Percentiles rank a stretch among this genome's conserved stretches.
These are phyloP conservation scores for Pisolithus orientalis DNA, from an alignment of 768 basidiomycete genomes.

Conservation along the genomic window DNA sequence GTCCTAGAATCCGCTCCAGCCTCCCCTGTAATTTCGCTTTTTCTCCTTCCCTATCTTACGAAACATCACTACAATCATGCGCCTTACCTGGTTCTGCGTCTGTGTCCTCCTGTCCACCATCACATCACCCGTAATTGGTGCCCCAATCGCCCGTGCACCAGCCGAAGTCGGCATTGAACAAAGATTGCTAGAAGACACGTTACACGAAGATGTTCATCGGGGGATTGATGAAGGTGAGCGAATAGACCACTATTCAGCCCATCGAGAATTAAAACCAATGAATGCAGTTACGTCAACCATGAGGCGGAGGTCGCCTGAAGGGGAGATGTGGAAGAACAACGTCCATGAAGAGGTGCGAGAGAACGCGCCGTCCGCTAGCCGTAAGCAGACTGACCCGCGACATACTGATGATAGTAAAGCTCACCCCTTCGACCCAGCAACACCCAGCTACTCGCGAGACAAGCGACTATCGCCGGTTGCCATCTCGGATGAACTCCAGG, in stretches of 20 bases:
- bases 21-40: neutral
- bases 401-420: neutral
- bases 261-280: neutral
- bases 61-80: slow-evolving; percentile 7
- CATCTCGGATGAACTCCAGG: neutral
- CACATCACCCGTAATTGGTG: slow-evolving; percentile 13
- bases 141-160: slow-evolving; percentile 3
- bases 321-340: slow-evolving; percentile 14
- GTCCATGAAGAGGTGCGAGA: slow-evolving; percentile 18
- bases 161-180: neutral
- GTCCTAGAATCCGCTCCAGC: neutral
- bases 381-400: neutral
- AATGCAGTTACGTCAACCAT: neutral
- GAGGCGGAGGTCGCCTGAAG: neutral
- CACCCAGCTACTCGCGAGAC: neutral
- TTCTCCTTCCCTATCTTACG: neutral
- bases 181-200: neutral
- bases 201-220: neutral
- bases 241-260: neutral
- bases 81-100: slow-evolving; percentile 1
- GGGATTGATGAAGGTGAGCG: neutral
- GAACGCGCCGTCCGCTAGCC: neutral
- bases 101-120: slow-evolving; percentile 11
- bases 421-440: neutral
- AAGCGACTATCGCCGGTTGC: no score